Conservation (phyloP, 176 grass and related monocot genomes). For the Aegilops bicornis region DNA sequence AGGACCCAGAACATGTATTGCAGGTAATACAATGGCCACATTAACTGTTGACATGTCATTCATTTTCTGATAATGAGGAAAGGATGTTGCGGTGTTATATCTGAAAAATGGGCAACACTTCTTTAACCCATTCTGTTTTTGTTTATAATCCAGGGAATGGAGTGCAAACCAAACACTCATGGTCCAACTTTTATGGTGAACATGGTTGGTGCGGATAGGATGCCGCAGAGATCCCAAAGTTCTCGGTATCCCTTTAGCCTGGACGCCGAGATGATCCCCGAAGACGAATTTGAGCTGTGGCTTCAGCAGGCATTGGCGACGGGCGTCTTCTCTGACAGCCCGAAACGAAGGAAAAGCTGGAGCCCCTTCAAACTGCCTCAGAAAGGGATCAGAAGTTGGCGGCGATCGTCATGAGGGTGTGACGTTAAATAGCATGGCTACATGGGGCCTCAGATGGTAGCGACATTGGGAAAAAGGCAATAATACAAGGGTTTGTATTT, state of each 20-base stretch:
- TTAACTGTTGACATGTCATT: background rate
- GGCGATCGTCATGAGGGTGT: constrained; percentile 52
- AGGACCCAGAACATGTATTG: background rate
- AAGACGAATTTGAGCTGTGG: constrained; percentile 90
- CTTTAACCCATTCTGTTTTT: constrained; percentile 13
- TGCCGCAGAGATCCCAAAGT: constrained; percentile 53
- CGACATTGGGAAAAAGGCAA: constrained; percentile 24
- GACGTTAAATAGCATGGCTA: background rate
- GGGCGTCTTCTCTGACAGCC: constrained; percentile 81
- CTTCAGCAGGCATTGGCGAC: constrained; percentile 91
- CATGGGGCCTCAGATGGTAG: background rate
- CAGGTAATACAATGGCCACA: background rate
- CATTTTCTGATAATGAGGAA: constrained; percentile 2
- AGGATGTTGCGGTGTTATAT: background rate
- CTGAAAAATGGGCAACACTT: background rate
- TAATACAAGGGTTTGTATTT: constrained; percentile 27
- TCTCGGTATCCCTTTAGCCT: constrained; percentile 88
- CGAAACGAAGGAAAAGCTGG: constrained; percentile 97
- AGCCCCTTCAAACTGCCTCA: constrained; percentile 89
- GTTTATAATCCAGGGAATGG: constrained; percentile 73
- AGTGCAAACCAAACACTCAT: constrained; percentile 96
- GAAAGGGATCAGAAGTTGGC: constrained; percentile 82
- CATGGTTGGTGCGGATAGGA: constrained; percentile 85
- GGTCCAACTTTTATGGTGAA: constrained; percentile 96
- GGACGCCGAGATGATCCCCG: constrained; percentile 86